Evolutionary conservation across 108 stramenopile genomes (phyloP).

Genomic region (Cylindrotheca fusiformis): DNA sequence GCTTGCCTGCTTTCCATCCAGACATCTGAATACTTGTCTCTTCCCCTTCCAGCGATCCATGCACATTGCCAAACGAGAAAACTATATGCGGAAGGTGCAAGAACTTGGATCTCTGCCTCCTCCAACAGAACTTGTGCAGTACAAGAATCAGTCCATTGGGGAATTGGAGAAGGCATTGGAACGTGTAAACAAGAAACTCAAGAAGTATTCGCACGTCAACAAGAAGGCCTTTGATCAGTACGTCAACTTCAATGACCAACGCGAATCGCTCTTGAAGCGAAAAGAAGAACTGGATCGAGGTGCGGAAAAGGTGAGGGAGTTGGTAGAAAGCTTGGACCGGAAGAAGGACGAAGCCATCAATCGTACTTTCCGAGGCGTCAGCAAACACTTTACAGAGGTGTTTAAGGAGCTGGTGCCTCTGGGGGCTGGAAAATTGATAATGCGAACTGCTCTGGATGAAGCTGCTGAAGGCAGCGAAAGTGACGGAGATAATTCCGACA

Average conservation of each 20-base stretch:
- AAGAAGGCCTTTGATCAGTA: constrained; percentile 99
- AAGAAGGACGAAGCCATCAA: constrained; percentile 99
- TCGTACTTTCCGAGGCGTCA: constrained; percentile 95
- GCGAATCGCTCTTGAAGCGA: constrained; percentile 85
- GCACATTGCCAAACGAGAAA: constrained; percentile 81
- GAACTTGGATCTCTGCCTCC: constrained; percentile 92
- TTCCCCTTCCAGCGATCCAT: constrained; percentile 71
- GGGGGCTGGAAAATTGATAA: constrained; percentile 93
- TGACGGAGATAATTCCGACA: constrained; percentile 3
- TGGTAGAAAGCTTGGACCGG: constrained; percentile 91
- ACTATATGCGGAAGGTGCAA: constrained; percentile 87
- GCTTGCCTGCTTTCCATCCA: background rate
- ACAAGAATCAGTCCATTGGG: constrained; percentile 64
- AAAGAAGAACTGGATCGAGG: constrained; percentile 91
- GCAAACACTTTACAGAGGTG: constrained; percentile 95
- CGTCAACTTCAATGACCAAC: constrained; percentile 96
- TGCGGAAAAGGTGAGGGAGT: constrained; percentile 88
- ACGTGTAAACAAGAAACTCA: constrained; percentile 86
- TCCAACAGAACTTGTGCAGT: constrained; percentile 73
- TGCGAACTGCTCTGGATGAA: constrained; percentile 84
- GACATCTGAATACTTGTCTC: constrained; percentile 2
- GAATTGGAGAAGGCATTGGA: constrained; percentile 85
- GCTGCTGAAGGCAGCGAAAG: constrained; percentile 41
- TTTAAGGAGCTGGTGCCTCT: constrained; percentile 97
- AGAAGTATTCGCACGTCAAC: constrained; percentile 98